phyloP scores from a whole-genome alignment of 495 filamentous ascomycete species.

The Daldinia concentrica region DNA sequence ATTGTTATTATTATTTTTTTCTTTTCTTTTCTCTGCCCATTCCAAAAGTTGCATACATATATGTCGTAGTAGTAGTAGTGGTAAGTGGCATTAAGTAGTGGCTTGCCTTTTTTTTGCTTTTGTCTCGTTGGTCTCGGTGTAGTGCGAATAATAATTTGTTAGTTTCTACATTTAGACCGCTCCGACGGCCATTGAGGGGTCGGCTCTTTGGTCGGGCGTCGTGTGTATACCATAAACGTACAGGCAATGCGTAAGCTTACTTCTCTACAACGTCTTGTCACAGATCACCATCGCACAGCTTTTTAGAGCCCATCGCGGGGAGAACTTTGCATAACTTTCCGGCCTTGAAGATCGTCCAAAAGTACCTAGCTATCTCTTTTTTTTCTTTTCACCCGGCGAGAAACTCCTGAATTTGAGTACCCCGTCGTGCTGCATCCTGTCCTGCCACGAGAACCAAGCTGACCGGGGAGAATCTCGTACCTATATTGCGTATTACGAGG shows the following conservation, averaged over 20 bases:
- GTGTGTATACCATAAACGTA: constrained; percentile 4
- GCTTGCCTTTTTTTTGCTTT: constrained; percentile 29
- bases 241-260: constrained; percentile 31
- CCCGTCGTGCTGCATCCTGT: constrained; percentile 6
- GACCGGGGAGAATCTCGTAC: constrained; percentile 25
- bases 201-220: constrained; percentile 7
- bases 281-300: constrained; percentile 27
- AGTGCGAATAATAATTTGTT: constrained; percentile 7
- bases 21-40: not conserved
- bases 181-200: constrained; percentile 8
- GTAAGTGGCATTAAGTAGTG: not conserved
- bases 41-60: not conserved
- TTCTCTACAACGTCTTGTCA: constrained; percentile 34
- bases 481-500: constrained; percentile 36
- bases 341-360: constrained; percentile 20
- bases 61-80: too few species aligned
- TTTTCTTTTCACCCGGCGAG: constrained; percentile 6
- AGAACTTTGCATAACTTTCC: constrained; percentile 25
- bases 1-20: not conserved
- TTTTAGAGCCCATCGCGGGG: constrained; percentile 11
- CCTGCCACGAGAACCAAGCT: constrained; percentile 28
- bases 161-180: constrained; percentile 5
- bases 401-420: constrained; percentile 7
- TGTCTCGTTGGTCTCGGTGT: constrained; percentile 20
- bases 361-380: constrained; percentile 1